These are phyloP conservation scores for Stellera chamaejasme DNA, from an alignment of 345 rosid species.

Conservation along the genomic window DNA sequence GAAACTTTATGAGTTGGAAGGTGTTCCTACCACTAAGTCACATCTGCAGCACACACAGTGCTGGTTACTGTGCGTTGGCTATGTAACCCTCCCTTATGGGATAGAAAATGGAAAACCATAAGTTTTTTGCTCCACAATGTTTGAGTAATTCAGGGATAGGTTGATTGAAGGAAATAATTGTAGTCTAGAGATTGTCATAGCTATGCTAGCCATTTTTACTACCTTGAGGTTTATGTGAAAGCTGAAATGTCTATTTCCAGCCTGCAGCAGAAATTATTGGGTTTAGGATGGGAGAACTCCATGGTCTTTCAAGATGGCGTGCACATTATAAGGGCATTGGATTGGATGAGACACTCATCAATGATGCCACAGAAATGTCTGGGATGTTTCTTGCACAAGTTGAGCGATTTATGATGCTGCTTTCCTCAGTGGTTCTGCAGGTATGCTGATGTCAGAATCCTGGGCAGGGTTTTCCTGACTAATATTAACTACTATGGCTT, in stretches of 20 bases:
- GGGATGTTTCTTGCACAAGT: constrained; percentile 78
- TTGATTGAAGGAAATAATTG: too few species aligned
- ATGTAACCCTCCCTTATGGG: too few species aligned
- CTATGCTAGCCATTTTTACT: neutral
- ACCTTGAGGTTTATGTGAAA: constrained; percentile 18
- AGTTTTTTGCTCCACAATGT: too few species aligned
- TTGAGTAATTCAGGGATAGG: too few species aligned
- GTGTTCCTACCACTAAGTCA: too few species aligned
- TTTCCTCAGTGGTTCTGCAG: constrained; percentile 81
- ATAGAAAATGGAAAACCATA: too few species aligned
- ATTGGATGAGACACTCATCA: constrained; percentile 60
- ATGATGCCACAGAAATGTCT: constrained; percentile 61
- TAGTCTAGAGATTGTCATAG: too few species aligned
- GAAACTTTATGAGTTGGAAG: too few species aligned
- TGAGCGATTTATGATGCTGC: constrained; percentile 74
- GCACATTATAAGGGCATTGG: constrained; percentile 72
- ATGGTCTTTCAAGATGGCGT: constrained; percentile 92
- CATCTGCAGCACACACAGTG: too few species aligned
- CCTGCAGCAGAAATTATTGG: constrained; percentile 94
- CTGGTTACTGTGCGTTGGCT: too few species aligned
- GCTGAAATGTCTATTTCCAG: constrained; percentile 46
- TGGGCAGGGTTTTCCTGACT: neutral
- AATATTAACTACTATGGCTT: neutral
- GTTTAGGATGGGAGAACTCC: constrained; percentile 91
- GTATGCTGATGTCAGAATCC: constrained; percentile 29